Evolutionary conservation across 208 protist genomes (phyloP).

Genomic region (Leishmania major): DNA sequence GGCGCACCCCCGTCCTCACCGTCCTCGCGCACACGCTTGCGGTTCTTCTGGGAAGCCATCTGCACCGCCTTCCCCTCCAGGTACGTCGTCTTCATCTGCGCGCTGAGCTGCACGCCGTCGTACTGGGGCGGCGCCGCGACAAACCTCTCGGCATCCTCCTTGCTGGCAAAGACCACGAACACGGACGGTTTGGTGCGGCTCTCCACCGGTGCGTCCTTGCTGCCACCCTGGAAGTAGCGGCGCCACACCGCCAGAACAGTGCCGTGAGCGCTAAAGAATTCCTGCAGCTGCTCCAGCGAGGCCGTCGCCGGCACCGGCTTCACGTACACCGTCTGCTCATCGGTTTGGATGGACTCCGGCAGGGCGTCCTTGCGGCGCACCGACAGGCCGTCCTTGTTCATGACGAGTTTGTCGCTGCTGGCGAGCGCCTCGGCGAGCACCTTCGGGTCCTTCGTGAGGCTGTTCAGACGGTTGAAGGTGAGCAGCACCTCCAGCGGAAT

Average conservation of each 20-base stretch:
- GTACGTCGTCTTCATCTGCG: slow-evolving; percentile 84
- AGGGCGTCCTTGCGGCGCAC: slow-evolving; percentile 82
- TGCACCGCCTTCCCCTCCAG: slow-evolving; percentile 74
- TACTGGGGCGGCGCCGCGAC: slow-evolving; percentile 55
- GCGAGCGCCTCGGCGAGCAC: slow-evolving; percentile 66
- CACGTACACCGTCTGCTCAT: slow-evolving; percentile 87
- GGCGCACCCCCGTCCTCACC: not conserved
- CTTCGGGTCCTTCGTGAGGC: slow-evolving; percentile 71
- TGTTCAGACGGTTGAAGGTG: slow-evolving; percentile 88
- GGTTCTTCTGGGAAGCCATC: slow-evolving; percentile 56
- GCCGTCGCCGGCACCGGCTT: slow-evolving; percentile 78
- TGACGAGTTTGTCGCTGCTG: slow-evolving; percentile 63
- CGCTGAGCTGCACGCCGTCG: slow-evolving; percentile 70
- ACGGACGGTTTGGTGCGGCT: slow-evolving; percentile 79
- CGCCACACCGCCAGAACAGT: slow-evolving; percentile 86
- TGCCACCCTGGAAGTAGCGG: slow-evolving; percentile 73
- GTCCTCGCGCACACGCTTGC: slow-evolving; percentile 26
- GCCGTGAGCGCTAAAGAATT: slow-evolving; percentile 76
- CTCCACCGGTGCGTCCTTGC: slow-evolving; percentile 60
- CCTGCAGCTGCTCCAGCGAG: slow-evolving; percentile 76
- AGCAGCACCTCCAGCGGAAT: slow-evolving; percentile 76
- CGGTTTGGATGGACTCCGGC: slow-evolving; percentile 87
- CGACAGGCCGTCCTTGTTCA: slow-evolving; percentile 59
- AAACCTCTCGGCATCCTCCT: slow-evolving; percentile 76
- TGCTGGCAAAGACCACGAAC: slow-evolving; percentile 82